These are phyloP conservation scores for Daldinia concentrica DNA, from an alignment of 495 filamentous ascomycete species.

Conservation along the genomic window DNA sequence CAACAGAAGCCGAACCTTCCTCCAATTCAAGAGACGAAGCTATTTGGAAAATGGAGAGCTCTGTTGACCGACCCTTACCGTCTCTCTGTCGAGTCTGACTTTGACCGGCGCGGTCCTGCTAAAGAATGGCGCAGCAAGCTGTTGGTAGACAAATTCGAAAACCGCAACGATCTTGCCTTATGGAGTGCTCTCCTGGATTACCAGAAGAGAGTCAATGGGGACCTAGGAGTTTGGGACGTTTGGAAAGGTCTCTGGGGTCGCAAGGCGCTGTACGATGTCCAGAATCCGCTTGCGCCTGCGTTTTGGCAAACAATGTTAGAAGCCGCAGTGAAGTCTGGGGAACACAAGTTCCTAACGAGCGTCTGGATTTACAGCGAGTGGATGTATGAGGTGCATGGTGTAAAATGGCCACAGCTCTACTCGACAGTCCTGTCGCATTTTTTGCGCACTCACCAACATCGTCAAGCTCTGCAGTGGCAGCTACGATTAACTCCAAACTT, in stretches of 20 bases:
- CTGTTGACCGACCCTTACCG: conserved; percentile 42
- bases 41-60: conserved; percentile 38
- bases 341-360: conserved; percentile 56
- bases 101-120: conserved; percentile 48
- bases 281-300: conserved; percentile 46
- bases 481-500: conserved; percentile 49
- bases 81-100: conserved; percentile 60
- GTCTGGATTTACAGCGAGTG: conserved; percentile 65
- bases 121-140: conserved; percentile 48
- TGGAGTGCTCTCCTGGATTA: conserved; percentile 74
- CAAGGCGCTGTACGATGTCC: conserved; percentile 39
- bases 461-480: conserved; percentile 51
- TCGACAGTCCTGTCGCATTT: conserved; percentile 47
- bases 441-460: conserved; percentile 44
- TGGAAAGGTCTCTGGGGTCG: conserved; percentile 49
- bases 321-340: conserved; percentile 50
- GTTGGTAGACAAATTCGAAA: conserved; percentile 63
- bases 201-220: conserved; percentile 67
- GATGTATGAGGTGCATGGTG: conserved; percentile 57
- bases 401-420: conserved; percentile 60
- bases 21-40: conserved; percentile 31
- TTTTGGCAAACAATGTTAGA: conserved; percentile 71
- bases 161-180: conserved; percentile 63
- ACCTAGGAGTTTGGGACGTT: conserved; percentile 58
- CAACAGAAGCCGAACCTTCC: conserved; percentile 11